Evolutionary conservation across 805 yeast species (phyloP).

Genomic region (Ogataea salicorniae): DNA sequence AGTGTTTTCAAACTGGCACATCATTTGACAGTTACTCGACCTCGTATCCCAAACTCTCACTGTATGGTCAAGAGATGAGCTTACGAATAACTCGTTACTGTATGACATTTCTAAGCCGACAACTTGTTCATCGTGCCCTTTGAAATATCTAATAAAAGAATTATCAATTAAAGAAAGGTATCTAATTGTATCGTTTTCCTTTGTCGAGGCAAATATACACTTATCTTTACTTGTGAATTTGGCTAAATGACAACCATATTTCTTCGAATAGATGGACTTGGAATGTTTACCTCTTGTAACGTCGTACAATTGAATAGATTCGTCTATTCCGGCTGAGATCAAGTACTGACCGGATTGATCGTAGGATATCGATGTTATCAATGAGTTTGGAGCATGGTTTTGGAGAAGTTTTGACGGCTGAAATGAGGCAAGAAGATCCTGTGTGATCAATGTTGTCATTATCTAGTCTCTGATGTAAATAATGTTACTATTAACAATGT

Average conservation of each 20-base stretch:
- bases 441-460: not conserved
- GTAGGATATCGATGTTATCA: slow-evolving; percentile 67
- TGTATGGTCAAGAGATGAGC: slow-evolving; percentile 64
- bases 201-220: slow-evolving; percentile 73
- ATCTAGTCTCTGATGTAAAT: too few species aligned
- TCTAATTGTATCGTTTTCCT: slow-evolving; percentile 69
- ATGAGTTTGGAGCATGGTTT: slow-evolving; percentile 41
- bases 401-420: slow-evolving; percentile 36
- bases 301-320: slow-evolving; percentile 80
- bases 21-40: slow-evolving; percentile 59
- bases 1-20: slow-evolving; percentile 42
- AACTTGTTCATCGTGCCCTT: slow-evolving; percentile 81
- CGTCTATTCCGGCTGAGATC: slow-evolving; percentile 74
- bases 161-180: slow-evolving; percentile 73
- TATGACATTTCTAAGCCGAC: slow-evolving; percentile 71
- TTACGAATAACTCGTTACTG: slow-evolving; percentile 54
- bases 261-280: slow-evolving; percentile 73
- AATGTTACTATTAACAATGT: too few species aligned
- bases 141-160: slow-evolving; percentile 76
- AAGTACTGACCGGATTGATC: slow-evolving; percentile 80
- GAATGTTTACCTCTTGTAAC: slow-evolving; percentile 58
- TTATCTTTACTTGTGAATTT: slow-evolving; percentile 72
- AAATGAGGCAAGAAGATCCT: slow-evolving; percentile 9
- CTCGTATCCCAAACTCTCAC: slow-evolving; percentile 86
- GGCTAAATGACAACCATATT: slow-evolving; percentile 88